Evolutionary conservation across 768 basidiomycete genomes (phyloP).

Genomic region (Phylloporus sp.): DNA sequence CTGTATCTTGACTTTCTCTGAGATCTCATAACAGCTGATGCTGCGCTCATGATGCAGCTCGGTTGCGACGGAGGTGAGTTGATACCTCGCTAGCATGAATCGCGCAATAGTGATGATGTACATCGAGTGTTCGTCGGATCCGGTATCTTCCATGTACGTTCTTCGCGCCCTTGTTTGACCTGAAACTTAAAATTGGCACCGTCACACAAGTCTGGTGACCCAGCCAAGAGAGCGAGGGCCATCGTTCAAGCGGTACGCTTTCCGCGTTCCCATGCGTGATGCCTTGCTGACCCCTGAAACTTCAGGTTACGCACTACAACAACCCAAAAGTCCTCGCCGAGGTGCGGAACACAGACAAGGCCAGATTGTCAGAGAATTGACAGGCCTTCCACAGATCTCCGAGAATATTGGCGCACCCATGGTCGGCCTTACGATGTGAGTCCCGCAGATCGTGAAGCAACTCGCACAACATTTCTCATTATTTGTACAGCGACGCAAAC

Average conservation of each 20-base stretch:
- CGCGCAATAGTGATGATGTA: background rate
- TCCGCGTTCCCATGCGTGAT: constrained; percentile 1
- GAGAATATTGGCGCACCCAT: constrained; percentile 86
- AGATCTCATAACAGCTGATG: constrained; percentile 58
- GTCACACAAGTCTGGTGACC: constrained; percentile 71
- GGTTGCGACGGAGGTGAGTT: constrained; percentile 89
- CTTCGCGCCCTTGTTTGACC: background rate
- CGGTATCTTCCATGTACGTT: constrained; percentile 86
- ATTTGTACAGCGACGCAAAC: constrained; percentile 46
- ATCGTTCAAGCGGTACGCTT: constrained; percentile 88
- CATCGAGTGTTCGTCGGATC: constrained; percentile 90
- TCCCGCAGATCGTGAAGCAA: constrained; percentile 8
- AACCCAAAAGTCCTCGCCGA: constrained; percentile 91
- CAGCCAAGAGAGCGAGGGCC: constrained; percentile 88
- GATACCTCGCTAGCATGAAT: background rate
- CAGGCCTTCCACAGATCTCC: constrained; percentile 47
- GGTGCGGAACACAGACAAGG: constrained; percentile 33
- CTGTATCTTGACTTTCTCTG: background rate
- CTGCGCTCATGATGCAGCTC: constrained; percentile 98
- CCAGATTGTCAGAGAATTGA: constrained; percentile 1
- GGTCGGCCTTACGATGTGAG: constrained; percentile 88
- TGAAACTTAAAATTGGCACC: constrained; percentile 1
- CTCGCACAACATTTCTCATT: background rate
- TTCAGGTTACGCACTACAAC: constrained; percentile 87
- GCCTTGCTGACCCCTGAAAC: constrained; percentile 5